phyloP scores from a whole-genome alignment of 2,329 filamentous ascomycete species.

The Colletotrichum salicis region DNA sequence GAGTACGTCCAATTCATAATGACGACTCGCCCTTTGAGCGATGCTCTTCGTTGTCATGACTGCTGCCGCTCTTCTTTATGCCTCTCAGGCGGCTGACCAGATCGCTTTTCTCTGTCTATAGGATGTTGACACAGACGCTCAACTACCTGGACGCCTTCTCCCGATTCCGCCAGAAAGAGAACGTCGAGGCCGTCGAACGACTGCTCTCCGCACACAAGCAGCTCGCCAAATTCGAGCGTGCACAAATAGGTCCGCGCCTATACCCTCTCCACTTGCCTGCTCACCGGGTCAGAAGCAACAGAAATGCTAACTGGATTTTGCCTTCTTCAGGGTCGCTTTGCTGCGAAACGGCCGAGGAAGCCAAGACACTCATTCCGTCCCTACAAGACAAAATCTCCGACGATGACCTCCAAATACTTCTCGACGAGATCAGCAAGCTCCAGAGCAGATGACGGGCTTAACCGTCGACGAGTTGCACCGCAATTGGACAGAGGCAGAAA shows the following conservation, averaged over 20 bases:
- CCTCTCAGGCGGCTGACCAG: neutral
- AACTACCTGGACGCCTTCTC: slow-evolving; percentile 96
- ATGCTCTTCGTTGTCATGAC: neutral
- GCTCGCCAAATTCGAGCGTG: slow-evolving; percentile 91
- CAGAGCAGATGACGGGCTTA: slow-evolving; percentile 47
- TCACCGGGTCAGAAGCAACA: too few species aligned
- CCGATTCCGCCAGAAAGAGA: slow-evolving; percentile 94
- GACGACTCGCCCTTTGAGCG: neutral
- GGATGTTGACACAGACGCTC: slow-evolving; percentile 85
- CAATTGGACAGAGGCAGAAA: neutral
- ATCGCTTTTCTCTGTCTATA: slow-evolving; percentile 42
- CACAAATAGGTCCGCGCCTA: slow-evolving; percentile 77
- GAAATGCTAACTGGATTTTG: slow-evolving; percentile 8
- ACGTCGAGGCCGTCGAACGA: slow-evolving; percentile 92
- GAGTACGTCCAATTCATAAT: slow-evolving; percentile 61
- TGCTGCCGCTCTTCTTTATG: too few species aligned
- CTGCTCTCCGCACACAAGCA: slow-evolving; percentile 82
- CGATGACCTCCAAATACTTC: slow-evolving; percentile 84
- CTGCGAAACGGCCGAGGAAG: slow-evolving; percentile 93
- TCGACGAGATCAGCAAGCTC: slow-evolving; percentile 91
- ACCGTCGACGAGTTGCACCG: neutral
- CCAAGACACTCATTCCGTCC: slow-evolving; percentile 93
- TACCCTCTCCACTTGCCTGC: neutral
- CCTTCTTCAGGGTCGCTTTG: slow-evolving; percentile 80
- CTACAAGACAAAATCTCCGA: slow-evolving; percentile 90